Conservation (phyloP, 352 stramenopile genomes). For the Phytopythium vexans region DNA sequence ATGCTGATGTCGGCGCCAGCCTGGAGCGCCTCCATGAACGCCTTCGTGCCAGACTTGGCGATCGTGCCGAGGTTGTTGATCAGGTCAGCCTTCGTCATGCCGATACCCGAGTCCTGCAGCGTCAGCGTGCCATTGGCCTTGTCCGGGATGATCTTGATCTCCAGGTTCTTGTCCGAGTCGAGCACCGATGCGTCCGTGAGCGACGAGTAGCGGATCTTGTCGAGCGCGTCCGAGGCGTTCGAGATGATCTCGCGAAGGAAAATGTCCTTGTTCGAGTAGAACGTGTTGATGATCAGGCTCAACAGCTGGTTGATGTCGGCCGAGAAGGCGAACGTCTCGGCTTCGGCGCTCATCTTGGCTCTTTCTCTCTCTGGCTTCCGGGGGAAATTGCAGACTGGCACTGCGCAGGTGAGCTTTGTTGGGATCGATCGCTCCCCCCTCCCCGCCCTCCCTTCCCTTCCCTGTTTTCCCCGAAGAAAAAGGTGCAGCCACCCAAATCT, state of each 20-base stretch:
- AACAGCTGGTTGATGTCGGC: constrained; percentile 99
- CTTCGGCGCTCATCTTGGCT: constrained; percentile 78
- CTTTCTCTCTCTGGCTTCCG: constrained; percentile 13
- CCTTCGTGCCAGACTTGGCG: constrained; percentile 97
- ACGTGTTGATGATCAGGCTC: constrained; percentile 99
- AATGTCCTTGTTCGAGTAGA: constrained; percentile 98
- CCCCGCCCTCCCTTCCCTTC: too few species aligned
- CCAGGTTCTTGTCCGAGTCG: constrained; percentile 86
- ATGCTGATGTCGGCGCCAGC: constrained; percentile 89
- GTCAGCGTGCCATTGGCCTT: constrained; percentile 94
- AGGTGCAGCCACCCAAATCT: constrained; percentile 23
- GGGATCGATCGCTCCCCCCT: too few species aligned
- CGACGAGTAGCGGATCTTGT: constrained; percentile 99
- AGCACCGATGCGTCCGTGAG: constrained; percentile 88
- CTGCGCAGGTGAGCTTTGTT: too few species aligned
- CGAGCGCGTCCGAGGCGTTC: constrained; percentile 97
- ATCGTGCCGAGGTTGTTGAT: constrained; percentile 97
- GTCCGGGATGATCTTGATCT: constrained; percentile 98
- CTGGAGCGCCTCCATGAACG: constrained; percentile 97
- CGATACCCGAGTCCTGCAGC: constrained; percentile 97
- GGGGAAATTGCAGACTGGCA: constrained; percentile 72
- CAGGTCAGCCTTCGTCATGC: constrained; percentile 99
- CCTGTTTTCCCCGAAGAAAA: too few species aligned
- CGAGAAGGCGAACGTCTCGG: constrained; percentile 99
- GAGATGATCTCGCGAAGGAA: constrained; percentile 99